A percentile compares a stretch with the other conserved stretches of the same genome.
These are phyloP conservation scores for Chytriomyces confervae DNA, from an alignment of 192 early-diverging fungal species.

Conservation along the genomic window DNA sequence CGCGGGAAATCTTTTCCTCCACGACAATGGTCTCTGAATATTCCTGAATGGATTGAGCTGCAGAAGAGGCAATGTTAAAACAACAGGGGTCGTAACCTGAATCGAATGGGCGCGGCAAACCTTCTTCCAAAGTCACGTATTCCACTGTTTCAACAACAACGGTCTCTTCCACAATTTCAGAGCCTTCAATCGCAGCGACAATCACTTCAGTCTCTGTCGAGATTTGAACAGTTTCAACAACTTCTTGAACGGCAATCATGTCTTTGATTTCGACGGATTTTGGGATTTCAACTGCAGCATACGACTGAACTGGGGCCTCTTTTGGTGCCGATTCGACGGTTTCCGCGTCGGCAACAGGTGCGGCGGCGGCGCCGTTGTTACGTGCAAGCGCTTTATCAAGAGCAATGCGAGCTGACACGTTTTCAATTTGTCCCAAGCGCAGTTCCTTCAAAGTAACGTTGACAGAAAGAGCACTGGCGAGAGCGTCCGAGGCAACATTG, in stretches of 20 bases:
- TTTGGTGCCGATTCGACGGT: background rate
- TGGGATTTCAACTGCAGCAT: background rate
- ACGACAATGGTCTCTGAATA: background rate
- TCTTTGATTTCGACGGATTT: background rate
- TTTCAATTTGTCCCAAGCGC: background rate
- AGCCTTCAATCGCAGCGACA: too few relatives aligned
- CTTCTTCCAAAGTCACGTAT: background rate
- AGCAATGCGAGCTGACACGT: background rate
- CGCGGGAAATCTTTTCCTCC: constrained; percentile 18
- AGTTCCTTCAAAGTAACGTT: constrained; percentile 24
- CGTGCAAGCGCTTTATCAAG: constrained; percentile 1
- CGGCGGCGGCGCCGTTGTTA: background rate
- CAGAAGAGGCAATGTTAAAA: too few relatives aligned
- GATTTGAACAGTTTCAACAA: background rate
- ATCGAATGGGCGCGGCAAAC: background rate
- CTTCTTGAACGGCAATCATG: background rate
- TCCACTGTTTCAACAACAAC: background rate
- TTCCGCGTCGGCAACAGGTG: background rate
- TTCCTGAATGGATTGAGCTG: too few relatives aligned
- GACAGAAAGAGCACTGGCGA: constrained; percentile 1
- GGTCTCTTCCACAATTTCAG: background rate
- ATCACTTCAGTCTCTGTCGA: background rate
- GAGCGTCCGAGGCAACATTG: background rate
- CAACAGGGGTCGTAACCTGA: too few relatives aligned
- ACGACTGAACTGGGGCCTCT: background rate